A percentile compares a stretch with the other conserved stretches of the same genome.
Evolutionary conservation across 805 yeast species (phyloP).

Genomic region (Starmera amethionina): DNA sequence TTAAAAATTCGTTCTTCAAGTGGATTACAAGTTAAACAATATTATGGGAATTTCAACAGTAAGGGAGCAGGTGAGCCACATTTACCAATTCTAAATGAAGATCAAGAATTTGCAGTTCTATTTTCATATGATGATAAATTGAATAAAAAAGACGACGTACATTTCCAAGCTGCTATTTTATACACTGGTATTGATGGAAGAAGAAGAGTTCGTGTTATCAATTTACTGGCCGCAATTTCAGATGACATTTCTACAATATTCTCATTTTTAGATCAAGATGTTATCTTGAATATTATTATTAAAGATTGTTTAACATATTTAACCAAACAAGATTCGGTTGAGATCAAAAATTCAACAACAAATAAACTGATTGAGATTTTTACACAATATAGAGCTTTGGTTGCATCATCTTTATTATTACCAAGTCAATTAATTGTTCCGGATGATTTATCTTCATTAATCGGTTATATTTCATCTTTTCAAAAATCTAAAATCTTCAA

Average conservation of each 20-base stretch:
- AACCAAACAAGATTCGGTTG: constrained; percentile 34
- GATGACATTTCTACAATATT: constrained; percentile 65
- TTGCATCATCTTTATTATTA: constrained; percentile 31
- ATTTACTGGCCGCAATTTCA: constrained; percentile 73
- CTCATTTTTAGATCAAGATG: constrained; percentile 72
- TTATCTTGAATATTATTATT: constrained; percentile 41
- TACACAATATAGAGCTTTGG: constrained; percentile 44
- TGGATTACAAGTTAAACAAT: constrained; percentile 73
- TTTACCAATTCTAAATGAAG: constrained; percentile 54
- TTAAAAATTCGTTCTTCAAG: constrained; percentile 79
- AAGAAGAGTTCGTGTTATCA: constrained; percentile 80
- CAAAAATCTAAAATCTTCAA: constrained; percentile 57
- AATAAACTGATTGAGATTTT: constrained; percentile 45
- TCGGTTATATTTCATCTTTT: constrained; percentile 58
- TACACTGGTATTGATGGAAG: constrained; percentile 73
- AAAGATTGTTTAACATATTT: constrained; percentile 34
- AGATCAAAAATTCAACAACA: constrained; percentile 42
- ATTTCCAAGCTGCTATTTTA: constrained; percentile 83
- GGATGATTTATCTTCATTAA: constrained; percentile 61
- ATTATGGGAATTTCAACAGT: constrained; percentile 48
- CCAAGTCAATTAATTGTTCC: constrained; percentile 73
- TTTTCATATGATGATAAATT: constrained; percentile 71
- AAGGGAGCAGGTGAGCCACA: constrained; percentile 46
- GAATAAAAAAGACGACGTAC: constrained; percentile 63
- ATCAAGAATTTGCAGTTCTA: constrained; percentile 60